These are phyloP conservation scores for Lactifluus pinguis DNA, from an alignment of 768 basidiomycete genomes.

Conservation along the genomic window DNA sequence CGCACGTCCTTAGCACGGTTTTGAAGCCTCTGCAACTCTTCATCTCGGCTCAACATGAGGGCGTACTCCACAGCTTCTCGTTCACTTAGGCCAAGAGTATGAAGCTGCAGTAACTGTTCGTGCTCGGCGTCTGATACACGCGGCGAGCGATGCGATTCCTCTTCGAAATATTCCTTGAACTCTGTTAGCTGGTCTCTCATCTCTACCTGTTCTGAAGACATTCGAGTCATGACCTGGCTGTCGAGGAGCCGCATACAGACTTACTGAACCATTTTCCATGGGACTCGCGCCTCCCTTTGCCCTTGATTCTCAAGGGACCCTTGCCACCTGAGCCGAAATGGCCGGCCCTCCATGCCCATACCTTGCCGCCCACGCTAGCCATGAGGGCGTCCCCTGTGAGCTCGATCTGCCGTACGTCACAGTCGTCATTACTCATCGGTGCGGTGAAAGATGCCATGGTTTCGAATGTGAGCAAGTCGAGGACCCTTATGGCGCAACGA, in stretches of 20 bases:
- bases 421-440: conserved; percentile 30
- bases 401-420: conserved; percentile 47
- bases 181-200: conserved; percentile 55
- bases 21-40: conserved; percentile 34
- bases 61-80: conserved; percentile 70
- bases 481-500: conserved; percentile 48
- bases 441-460: conserved; percentile 46
- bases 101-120: conserved; percentile 49
- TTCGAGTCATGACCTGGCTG: not conserved
- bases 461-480: conserved; percentile 57
- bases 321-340: conserved; percentile 30
- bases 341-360: conserved; percentile 63
- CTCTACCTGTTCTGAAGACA: conserved; percentile 48
- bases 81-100: conserved; percentile 64
- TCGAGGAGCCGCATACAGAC: conserved; percentile 11
- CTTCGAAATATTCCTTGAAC: conserved; percentile 41
- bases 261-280: conserved; percentile 32
- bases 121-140: conserved; percentile 39
- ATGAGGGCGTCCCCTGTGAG: conserved; percentile 49
- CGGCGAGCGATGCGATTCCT: conserved; percentile 36
- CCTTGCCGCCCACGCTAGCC: conserved; percentile 48
- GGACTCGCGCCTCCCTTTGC: conserved; percentile 17
- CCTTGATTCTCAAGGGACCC: conserved; percentile 21
- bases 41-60: conserved; percentile 79
- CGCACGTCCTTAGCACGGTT: conserved; percentile 1